phyloP scores from a whole-genome alignment of 345 rosid species.

The Melaleuca alternifolia region DNA sequence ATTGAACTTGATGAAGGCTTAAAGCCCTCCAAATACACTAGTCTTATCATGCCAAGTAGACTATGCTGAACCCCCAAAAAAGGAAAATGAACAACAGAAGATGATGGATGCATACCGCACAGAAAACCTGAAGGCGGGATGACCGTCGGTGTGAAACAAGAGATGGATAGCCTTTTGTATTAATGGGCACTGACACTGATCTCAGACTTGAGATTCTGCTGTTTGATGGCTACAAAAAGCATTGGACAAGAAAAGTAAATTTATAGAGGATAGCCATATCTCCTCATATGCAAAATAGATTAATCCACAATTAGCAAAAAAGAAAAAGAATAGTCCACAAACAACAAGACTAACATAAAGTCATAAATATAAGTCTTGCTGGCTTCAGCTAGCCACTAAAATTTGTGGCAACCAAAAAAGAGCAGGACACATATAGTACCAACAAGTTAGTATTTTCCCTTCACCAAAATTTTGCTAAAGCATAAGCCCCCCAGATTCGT shows the following conservation, averaged over 20 bases:
- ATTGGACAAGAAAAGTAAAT: neutral
- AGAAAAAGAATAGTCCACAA: neutral
- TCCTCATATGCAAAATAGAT: neutral
- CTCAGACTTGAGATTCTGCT: conserved; percentile 9
- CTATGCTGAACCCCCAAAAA: neutral
- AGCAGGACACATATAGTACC: neutral
- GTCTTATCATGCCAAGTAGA: neutral
- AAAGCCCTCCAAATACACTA: neutral
- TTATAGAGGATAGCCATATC: neutral
- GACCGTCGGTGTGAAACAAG: conserved; percentile 11
- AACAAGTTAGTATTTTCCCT: neutral
- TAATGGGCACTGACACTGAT: conserved; percentile 11
- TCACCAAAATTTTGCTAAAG: neutral
- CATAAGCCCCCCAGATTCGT: neutral
- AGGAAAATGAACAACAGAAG: neutral
- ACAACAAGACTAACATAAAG: neutral
- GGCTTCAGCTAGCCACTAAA: neutral
- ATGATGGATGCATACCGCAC: conserved; percentile 16
- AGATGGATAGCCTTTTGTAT: conserved; percentile 7
- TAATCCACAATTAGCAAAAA: neutral
- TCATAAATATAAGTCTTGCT: neutral
- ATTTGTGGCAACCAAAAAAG: neutral
- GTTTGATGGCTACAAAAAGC: neutral
- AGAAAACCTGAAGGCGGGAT: conserved; percentile 8
- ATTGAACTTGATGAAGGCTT: neutral